Base-by-base conservation (phyloP, 768 basidiomycete genomes). In the Xerocomellus amylosporus region DNA sequence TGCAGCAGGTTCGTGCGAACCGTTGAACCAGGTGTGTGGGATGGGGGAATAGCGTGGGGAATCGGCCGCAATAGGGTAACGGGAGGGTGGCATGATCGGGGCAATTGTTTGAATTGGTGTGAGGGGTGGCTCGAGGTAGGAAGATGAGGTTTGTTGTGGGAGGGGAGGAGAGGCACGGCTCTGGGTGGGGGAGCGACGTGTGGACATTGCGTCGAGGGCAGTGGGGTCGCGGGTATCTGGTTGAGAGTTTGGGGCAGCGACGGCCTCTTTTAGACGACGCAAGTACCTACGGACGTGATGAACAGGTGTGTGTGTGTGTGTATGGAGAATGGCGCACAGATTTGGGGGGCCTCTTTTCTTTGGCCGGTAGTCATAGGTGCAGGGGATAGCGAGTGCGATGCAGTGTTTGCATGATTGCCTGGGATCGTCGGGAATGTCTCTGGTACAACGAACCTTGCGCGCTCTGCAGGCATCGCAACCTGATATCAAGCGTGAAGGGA, bases 321-420 rank as follows among this genome's bases (percentile, higher is more conserved):
- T 30, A 33, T 34, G 19, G 22, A 26, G 42, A 51, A 40, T 9
- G 28, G 66, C 85, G 71, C 71, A 95, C 89, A 93, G 77, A 71
- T 95, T 95, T 2, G 93, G 93, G 4, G 93, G 93, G 0, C 93
- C 93, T 52, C 93, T 78, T 72, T 95, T 95, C 78, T 93, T 93
- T 19, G 93, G 93, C 67, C 90, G 88, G 68, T 95, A 95, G 66
- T 92, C 88, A 62, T 94, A 96, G 1, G 89, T 93, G 70, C 93
- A 94, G 6, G 85, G 81, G 46, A 93, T 88, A 19, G 84, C 87
- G 46, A 94, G 82, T 1, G 87, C 80, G 61, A 87, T 77, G 68
- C 91, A 94, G 66, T 93, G 91, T 67, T 90, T 93, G 87, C 91
- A 93, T 8, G 87, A 78, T 59, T 84, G 84, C 70, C 86, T 87